A percentile compares a stretch with the other conserved stretches of the same genome.
Conservation (phyloP, 257 asterid species). For the Nicotiana noctiflora region DNA sequence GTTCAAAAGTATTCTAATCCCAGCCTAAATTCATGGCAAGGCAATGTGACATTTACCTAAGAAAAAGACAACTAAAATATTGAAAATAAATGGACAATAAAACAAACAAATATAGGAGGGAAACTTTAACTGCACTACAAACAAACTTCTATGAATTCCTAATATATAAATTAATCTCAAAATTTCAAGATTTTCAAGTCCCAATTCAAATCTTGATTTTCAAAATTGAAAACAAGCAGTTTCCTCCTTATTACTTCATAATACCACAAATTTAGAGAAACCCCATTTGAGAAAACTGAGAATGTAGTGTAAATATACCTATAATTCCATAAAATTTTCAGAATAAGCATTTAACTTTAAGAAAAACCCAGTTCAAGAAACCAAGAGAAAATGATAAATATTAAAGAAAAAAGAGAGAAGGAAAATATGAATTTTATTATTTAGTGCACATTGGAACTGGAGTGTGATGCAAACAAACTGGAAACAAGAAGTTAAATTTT, state of each 20-base stretch:
- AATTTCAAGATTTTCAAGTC: background rate
- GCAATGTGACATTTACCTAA: slow-evolving; percentile 9
- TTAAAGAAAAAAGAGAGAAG: background rate
- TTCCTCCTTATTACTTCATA: background rate
- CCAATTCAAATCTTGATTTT: background rate
- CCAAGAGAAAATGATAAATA: background rate
- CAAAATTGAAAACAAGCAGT: background rate
- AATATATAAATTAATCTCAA: background rate
- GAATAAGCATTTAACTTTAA: background rate
- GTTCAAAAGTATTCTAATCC: background rate
- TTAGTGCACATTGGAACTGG: background rate
- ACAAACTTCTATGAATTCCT: background rate
- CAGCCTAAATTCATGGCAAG: slow-evolving; percentile 3
- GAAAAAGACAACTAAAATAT: slow-evolving; percentile 3
- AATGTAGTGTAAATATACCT: background rate
- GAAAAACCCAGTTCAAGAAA: background rate
- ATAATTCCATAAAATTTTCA: background rate
- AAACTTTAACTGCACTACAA: slow-evolving; percentile 7
- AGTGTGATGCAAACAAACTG: background rate
- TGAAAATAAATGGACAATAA: background rate
- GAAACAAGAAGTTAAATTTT: background rate
- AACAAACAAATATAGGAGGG: background rate
- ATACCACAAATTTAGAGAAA: background rate
- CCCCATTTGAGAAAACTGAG: background rate
- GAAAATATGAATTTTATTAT: background rate